phyloP scores from a whole-genome alignment of 257 asterid genomes.

The Solanum rostratum region DNA sequence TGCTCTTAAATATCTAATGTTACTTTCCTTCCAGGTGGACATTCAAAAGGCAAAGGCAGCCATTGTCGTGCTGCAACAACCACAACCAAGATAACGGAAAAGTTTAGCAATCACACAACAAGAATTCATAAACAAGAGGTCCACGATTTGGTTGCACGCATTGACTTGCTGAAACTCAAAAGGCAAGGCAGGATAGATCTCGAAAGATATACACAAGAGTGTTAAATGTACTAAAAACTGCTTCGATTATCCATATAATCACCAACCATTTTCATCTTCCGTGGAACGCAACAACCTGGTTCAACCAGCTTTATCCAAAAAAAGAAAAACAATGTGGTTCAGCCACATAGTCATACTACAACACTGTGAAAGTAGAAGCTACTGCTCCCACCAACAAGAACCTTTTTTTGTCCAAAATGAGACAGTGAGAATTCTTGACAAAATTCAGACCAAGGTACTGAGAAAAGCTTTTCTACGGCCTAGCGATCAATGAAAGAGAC shows the following conservation, averaged over 20 bases:
- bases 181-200: neutral
- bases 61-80: neutral
- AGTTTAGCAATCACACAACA: neutral
- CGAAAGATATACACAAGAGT: neutral
- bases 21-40: neutral
- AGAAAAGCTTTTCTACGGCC: neutral
- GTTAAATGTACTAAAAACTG: neutral
- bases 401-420: neutral
- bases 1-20: neutral
- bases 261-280: neutral
- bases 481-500: neutral
- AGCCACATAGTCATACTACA: neutral
- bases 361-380: neutral
- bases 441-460: neutral
- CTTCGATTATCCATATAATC: neutral
- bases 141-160: neutral
- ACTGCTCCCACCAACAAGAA: neutral
- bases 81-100: neutral
- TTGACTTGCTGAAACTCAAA: neutral
- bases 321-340: neutral
- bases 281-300: neutral
- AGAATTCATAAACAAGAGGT: neutral
- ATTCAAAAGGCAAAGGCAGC: neutral
- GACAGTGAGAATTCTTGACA: neutral
- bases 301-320: neutral